phyloP scores from a whole-genome alignment of 257 asterid genomes.

The Solanum chiquidenum region DNA sequence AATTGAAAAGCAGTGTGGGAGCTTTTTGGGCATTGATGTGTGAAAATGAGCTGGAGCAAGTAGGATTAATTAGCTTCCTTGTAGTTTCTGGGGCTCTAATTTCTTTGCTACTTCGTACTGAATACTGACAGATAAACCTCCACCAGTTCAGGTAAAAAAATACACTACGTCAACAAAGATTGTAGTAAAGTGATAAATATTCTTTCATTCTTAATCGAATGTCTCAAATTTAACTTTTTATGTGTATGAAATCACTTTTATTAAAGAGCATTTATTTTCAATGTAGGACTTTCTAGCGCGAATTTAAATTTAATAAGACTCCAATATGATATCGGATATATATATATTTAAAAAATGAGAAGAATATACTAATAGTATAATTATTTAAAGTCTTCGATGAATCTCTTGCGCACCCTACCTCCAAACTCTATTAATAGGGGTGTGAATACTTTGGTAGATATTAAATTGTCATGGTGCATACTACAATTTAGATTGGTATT shows the following conservation, averaged over 20 bases:
- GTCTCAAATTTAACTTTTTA: fast-evolving
- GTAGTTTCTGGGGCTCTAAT: background rate
- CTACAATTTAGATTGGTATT: background rate
- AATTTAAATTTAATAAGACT: too few species aligned
- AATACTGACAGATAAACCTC: background rate
- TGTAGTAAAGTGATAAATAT: background rate
- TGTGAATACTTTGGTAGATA: background rate
- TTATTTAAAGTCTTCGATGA: background rate
- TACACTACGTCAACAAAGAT: background rate
- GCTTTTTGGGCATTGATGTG: background rate
- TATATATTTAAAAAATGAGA: too few species aligned
- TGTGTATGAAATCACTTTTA: too few species aligned
- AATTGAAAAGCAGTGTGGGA: background rate
- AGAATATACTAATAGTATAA: too few species aligned
- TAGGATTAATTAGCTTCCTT: background rate
- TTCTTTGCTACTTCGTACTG: background rate
- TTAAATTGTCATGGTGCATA: too few species aligned
- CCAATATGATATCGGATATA: too few species aligned
- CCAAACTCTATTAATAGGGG: background rate
- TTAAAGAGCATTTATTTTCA: too few species aligned
- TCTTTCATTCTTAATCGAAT: fast-evolving
- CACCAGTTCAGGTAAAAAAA: background rate
- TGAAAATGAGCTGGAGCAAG: background rate
- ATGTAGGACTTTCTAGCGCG: fast-evolving
- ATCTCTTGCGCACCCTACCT: background rate